Evolutionary conservation across 148 eudicot genomes (phyloP), one percentile per base, ranked within the genome.

Genomic region (Camellia granthamiana): DNA sequence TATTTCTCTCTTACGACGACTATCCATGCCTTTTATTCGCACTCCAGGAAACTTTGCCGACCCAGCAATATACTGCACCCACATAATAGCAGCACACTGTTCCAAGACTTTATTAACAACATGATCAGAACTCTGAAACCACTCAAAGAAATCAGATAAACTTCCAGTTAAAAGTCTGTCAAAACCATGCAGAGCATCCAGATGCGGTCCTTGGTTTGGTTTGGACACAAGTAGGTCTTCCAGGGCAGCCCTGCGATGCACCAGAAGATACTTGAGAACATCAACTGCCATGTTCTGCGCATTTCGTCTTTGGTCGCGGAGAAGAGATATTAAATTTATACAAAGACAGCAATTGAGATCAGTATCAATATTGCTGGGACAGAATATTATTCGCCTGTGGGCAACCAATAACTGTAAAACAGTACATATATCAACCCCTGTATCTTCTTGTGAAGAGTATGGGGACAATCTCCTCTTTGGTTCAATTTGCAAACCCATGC

Each of bases 341-440:
- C 97, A 94, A n/a, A 97, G 92, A 86, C 98, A 90, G 81, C 94
- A 92, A 83, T 89, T 94, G 23, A 97, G 84, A 85, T 97, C 99
- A 2, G 88, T 84, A 80, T 97, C 99, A 76, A 83, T 80, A 84
- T 97, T 97, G 86, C 99, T 92, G 44, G 98, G 99, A 85, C 98
- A 97, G 69, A 94, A 92, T 82, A 97, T 89, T 81, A 94, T 84
- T 69, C 95, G 88, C 84, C 90, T 88, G 81, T 97, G 93, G 77
- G 99, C 97, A 85, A 87, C 94, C 86, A 97, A 85, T 72, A 97
- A 85, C 85, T 97, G 99, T 87, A 97, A 88, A 43, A 97, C 93
- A 52, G 94, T 86, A 82, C 91, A 89, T 73, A 97, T 88, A 86
- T 90, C 89, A 80, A 90, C 75, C 81, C 87, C 94, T 66, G 87